phyloP scores from a whole-genome alignment of 2,329 filamentous ascomycete genomes.

The Phaeosphaeriaceae sp. region DNA sequence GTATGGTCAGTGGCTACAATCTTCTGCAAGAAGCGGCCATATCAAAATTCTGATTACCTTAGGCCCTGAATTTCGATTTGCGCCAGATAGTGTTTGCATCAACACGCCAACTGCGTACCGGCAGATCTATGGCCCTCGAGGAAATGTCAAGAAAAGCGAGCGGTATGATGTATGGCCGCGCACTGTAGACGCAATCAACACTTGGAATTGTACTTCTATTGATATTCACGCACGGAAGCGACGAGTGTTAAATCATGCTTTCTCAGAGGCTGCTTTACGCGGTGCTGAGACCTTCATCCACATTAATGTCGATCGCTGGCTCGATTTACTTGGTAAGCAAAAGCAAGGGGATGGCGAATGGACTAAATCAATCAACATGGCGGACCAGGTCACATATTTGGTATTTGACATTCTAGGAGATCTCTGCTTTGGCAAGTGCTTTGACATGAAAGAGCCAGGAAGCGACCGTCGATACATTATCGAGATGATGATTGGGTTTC shows the following conservation, averaged over 20 bases:
- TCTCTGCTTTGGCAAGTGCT: conserved; percentile 47
- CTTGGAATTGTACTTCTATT: conserved; percentile 40
- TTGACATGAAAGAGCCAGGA: conserved; percentile 40
- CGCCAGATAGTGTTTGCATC: conserved; percentile 76
- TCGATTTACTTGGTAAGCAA: conserved; percentile 23
- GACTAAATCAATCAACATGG: conserved; percentile 22
- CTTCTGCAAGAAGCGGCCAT: too few relatives aligned
- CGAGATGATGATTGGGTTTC: conserved; percentile 24
- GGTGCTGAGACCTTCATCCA: conserved; percentile 50
- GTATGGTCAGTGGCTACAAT: conserved; percentile 62
- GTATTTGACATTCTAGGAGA: conserved; percentile 57
- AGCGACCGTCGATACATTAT: conserved; percentile 28
- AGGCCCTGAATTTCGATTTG: conserved; percentile 63
- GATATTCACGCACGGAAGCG: conserved; percentile 47
- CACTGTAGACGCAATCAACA: conserved; percentile 44
- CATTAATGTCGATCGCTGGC: conserved; percentile 30
- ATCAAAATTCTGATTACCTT: background rate
- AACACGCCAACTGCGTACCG: conserved; percentile 64
- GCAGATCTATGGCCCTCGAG: conserved; percentile 53
- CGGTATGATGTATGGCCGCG: conserved; percentile 53
- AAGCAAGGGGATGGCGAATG: conserved; percentile 14
- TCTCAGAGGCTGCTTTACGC: conserved; percentile 49
- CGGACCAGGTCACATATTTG: conserved; percentile 41
- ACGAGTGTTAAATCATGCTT: conserved; percentile 50
- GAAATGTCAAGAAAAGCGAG: conserved; percentile 54